A percentile compares a stretch with the other conserved stretches of the same genome.
phyloP scores from a whole-genome alignment of 1,284 basidiomycete genomes.

The Papiliotrema fonsecae region DNA sequence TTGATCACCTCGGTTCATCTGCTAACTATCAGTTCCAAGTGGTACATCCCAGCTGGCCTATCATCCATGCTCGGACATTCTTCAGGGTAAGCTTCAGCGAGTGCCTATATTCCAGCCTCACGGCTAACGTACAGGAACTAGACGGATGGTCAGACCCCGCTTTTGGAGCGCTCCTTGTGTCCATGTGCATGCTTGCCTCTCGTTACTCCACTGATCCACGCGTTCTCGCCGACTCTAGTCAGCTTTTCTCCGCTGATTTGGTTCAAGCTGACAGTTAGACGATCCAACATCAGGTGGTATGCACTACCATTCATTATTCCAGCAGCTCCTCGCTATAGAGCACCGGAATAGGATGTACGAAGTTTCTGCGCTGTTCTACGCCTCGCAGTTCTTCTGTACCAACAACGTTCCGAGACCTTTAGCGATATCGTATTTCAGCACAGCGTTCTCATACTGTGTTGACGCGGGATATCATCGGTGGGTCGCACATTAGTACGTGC shows the following conservation, averaged over 20 bases:
- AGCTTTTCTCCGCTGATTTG: not conserved
- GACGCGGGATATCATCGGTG: slow-evolving; percentile 4
- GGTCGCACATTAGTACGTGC: not conserved
- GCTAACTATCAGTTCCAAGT: slow-evolving; percentile 1
- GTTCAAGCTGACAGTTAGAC: not conserved
- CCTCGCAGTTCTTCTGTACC: slow-evolving; percentile 4
- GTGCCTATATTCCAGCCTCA: not conserved
- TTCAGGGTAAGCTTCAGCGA: not conserved
- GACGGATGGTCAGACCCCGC: slow-evolving; percentile 3
- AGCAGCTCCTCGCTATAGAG: slow-evolving; percentile 1
- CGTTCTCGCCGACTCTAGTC: not conserved
- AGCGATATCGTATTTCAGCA: slow-evolving; percentile 4
- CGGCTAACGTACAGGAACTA: not conserved
- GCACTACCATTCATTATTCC: slow-evolving; percentile 3
- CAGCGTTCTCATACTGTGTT: slow-evolving; percentile 3
- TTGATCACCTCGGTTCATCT: no score
- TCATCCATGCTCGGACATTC: slow-evolving; percentile 1
- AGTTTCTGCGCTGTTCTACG: slow-evolving; percentile 1
- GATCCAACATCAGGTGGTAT: slow-evolving; percentile 1
- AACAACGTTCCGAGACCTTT: slow-evolving; percentile 1
- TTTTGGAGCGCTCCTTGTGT: not conserved
- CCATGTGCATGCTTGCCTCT: slow-evolving; percentile 3
- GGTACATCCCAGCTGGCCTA: slow-evolving; percentile 3
- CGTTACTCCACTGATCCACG: slow-evolving; percentile 2
- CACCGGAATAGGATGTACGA: slow-evolving; percentile 4